Percentiles rank a stretch among this genome's conserved stretches.
These are phyloP conservation scores for Exophiala alcalophila DNA, from an alignment of 2,329 filamentous ascomycete species.

Conservation along the genomic window DNA sequence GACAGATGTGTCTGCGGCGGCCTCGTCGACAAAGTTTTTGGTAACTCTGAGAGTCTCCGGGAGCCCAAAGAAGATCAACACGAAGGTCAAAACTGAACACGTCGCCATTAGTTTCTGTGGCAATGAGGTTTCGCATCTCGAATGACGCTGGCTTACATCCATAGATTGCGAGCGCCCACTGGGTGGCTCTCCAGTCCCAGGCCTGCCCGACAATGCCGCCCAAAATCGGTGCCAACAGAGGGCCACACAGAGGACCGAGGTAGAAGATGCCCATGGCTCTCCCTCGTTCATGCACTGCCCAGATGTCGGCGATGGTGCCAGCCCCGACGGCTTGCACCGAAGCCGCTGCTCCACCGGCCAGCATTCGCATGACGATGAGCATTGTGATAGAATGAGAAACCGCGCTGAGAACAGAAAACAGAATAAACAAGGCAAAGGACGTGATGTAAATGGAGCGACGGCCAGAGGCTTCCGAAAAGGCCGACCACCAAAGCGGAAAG, in stretches of 20 bases:
- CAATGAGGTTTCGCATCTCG: neutral
- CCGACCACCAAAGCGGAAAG: slow-evolving; percentile 83
- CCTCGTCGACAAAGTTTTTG: slow-evolving; percentile 35
- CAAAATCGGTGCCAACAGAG: slow-evolving; percentile 71
- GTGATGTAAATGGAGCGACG: slow-evolving; percentile 74
- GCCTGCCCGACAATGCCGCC: slow-evolving; percentile 68
- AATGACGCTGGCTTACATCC: slow-evolving; percentile 41
- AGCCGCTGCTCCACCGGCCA: slow-evolving; percentile 72
- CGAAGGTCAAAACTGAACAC: slow-evolving; percentile 34
- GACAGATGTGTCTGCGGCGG: slow-evolving; percentile 25
- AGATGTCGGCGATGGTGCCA: slow-evolving; percentile 78
- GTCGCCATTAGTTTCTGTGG: slow-evolving; percentile 8
- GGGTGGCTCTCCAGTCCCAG: slow-evolving; percentile 71
- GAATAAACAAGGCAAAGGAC: slow-evolving; percentile 68
- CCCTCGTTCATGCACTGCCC: slow-evolving; percentile 69
- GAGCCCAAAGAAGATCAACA: slow-evolving; percentile 43
- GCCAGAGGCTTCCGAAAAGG: slow-evolving; percentile 69
- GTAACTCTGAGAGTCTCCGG: slow-evolving; percentile 42
- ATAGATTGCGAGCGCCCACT: slow-evolving; percentile 74
- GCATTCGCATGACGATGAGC: slow-evolving; percentile 72
- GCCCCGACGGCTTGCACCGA: slow-evolving; percentile 80
- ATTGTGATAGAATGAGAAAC: slow-evolving; percentile 67
- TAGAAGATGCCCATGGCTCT: slow-evolving; percentile 82
- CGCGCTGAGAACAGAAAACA: slow-evolving; percentile 69
- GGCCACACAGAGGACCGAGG: slow-evolving; percentile 71